Evolutionary conservation across 148 eudicot genomes (phyloP), one percentile per base, ranked within the genome.

Genomic region (Camellia sinensis): DNA sequence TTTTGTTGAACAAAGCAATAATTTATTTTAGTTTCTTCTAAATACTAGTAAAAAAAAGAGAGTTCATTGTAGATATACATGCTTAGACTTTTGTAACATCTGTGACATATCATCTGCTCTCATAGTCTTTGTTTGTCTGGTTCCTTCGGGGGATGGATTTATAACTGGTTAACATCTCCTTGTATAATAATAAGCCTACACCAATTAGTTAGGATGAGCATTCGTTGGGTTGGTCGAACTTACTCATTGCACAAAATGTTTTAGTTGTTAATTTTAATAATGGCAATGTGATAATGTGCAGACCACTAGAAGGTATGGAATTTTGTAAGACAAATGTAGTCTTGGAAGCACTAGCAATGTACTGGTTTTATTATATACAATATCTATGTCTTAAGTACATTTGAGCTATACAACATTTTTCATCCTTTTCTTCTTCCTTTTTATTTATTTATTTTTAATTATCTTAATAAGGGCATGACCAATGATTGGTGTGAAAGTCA

Each of bases 1-100:
- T 56, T 29, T 50, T 65, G 21, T 83, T 65, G 18, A 54, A 29
- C 5, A 45, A 21, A 79, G 80, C 74, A 17, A 53, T 54, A 12
- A 54, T 40, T 29, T 29, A 4, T 15, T n/a, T 22, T 18, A 0
- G 19, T 78, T 78, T 78, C 44, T 65, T 21, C 10, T 15, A 21
- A 53, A 46, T 3, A 22, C 46, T 7, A 0, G 45, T 72, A 3
- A 8, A 8, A 18, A n/a, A 10, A 29, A 12, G 5, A 52, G 2
- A 12, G 37, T 29, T 2, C 60, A 13, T 57, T 19, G 19, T 75
- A 44, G 41, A 18, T 22, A 11, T 13, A n/a, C 21, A n/a, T 68
- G 46, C 7, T 18, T 41, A 43, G 56, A 54, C 54, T 67, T 68
- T 45, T 76, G 65, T 22, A 66, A 22, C 29, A 62, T 62, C 15